A percentile compares a stretch with the other conserved stretches of the same genome.
These are phyloP conservation scores for Echites panduratus DNA, from an alignment of 257 asterid genomes.

Conservation along the genomic window DNA sequence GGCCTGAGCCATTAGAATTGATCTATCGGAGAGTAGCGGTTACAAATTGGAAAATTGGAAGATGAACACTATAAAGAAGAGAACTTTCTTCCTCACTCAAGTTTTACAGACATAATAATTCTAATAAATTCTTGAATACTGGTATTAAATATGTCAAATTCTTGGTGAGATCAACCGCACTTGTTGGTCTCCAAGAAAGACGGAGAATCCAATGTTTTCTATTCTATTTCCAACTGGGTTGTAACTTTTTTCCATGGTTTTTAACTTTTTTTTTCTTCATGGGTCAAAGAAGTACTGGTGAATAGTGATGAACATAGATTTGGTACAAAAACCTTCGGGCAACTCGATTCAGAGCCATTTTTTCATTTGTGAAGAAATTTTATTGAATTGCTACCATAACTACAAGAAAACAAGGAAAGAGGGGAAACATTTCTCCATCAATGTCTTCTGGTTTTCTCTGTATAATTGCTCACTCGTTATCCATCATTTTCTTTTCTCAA, in stretches of 20 bases:
- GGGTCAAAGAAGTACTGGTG: not conserved
- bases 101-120: not conserved
- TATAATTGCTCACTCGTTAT: too few species aligned
- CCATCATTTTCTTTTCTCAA: too few species aligned
- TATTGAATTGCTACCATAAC: too few species aligned
- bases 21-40: not conserved
- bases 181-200: slow-evolving; percentile 35
- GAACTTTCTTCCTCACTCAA: not conserved
- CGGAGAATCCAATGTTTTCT: slow-evolving; percentile 30
- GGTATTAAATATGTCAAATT: slow-evolving; percentile 6
- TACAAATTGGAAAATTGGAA: not conserved
- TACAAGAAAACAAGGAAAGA: too few species aligned
- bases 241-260: not conserved
- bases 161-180: slow-evolving; percentile 27
- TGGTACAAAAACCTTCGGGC: too few species aligned
- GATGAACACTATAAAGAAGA: not conserved
- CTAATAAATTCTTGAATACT: not conserved
- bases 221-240: not conserved
- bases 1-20: slow-evolving; percentile 28
- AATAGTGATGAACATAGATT: too few species aligned
- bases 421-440: too few species aligned
- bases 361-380: too few species aligned
- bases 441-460: too few species aligned
- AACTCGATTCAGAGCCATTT: too few species aligned
- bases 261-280: not conserved